Base-by-base conservation (phyloP, 805 yeast genomes). In the Suhomyces sp. region DNA sequence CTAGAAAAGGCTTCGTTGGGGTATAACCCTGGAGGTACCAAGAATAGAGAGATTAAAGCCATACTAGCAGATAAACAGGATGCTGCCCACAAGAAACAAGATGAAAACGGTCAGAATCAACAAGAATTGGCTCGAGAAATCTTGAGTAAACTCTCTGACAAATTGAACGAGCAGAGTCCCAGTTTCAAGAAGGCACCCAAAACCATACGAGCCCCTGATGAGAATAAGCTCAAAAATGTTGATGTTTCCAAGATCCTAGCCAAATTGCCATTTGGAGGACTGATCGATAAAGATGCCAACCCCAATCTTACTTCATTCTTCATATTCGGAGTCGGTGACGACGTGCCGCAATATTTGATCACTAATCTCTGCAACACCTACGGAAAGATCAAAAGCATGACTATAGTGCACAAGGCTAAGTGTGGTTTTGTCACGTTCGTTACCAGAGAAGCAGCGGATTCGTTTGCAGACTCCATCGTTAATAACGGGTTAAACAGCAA, bases 261-360 rank as follows among this genome's bases (percentile, higher is more conserved):
- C 16, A 75, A 73, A 44, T 60, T 88, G n/a, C 95, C 95, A 0
- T 70, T 84, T 38, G 77, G 76, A 26, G 86, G 84, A 1, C 68
- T 72, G n/a, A 52, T 81, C 7, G 47, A 36, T 4, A 58, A 65
- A 0, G 65, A 81, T 0, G 58, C 59, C 21, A 71, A 72, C 34
- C 40, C 51, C 4, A 47, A 56, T 0, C 50, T 76, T n/a, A 71
- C 68, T 34, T 72, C 88, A 0, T 73, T 88, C 35, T 88, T 88
- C 53, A 51, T 88, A 13, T 85, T 81, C 58, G 96, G 96, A 2
- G 65, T 87, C 13, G 80, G 74, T 40, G 75, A 77, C 4, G 77
- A 78, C 11, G 52, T 82, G 5, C 82, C 95, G 0, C 87, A 81
- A 47, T 80, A 79, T 56, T 60, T 63, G 34, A 63, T 88, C 11